phyloP scores from a whole-genome alignment of 768 basidiomycete species.

The Termitomyces sp. region DNA sequence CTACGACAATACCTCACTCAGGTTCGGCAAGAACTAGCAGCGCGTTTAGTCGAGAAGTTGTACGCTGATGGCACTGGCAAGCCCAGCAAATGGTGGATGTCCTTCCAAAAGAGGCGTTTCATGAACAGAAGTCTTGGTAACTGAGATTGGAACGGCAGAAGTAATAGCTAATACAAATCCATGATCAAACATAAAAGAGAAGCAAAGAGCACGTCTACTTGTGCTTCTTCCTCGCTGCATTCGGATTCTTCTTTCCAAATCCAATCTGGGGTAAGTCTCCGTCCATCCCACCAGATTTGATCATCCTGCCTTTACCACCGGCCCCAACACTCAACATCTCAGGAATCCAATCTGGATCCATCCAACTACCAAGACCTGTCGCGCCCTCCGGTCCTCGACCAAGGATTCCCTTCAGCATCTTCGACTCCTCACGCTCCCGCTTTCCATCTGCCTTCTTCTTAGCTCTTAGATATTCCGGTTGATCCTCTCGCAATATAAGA shows the following conservation, averaged over 20 bases:
- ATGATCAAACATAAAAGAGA: constrained; percentile 13
- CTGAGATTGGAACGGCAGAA: constrained; percentile 30
- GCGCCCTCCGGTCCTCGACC: constrained; percentile 40
- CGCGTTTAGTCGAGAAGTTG: constrained; percentile 78
- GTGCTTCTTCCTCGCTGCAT: constrained; percentile 57
- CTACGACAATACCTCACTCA: constrained; percentile 90
- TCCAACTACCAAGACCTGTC: constrained; percentile 70
- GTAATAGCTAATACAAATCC: constrained; percentile 3
- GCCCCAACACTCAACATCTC: constrained; percentile 64
- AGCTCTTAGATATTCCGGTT: constrained; percentile 79
- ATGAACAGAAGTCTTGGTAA: constrained; percentile 86
- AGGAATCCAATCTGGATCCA: constrained; percentile 94
- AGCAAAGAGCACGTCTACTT: constrained; percentile 32
- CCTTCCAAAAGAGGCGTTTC: constrained; percentile 96
- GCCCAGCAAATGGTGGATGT: constrained; percentile 99
- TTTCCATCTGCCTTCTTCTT: constrained; percentile 72
- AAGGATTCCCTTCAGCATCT: constrained; percentile 59
- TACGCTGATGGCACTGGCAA: constrained; percentile 92
- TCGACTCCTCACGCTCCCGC: constrained; percentile 71
- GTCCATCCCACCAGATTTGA: constrained; percentile 43
- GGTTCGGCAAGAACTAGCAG: constrained; percentile 87
- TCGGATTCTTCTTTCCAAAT: constrained; percentile 85
- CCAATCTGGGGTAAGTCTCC: constrained; percentile 81
- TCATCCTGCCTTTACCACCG: constrained; percentile 65
- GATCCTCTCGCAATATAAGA: constrained; percentile 89